Evolutionary conservation across 108 stramenopile species (phyloP), one percentile per base, ranked within the genome.

Genomic region (Schizochytrium sp.): DNA sequence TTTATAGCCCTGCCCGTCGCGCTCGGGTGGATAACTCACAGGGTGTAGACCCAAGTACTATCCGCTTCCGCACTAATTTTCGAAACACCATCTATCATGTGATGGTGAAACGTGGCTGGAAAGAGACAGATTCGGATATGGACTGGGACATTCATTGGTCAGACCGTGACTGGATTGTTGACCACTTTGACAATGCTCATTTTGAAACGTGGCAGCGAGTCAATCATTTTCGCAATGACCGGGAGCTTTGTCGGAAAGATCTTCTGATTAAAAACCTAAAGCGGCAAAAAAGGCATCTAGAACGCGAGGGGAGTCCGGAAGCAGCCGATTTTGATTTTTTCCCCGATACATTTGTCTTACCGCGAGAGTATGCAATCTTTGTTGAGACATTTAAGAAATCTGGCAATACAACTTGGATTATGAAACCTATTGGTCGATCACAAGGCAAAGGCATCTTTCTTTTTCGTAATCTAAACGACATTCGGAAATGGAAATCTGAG

Each of bases 371-470:
- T 57, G 91, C 93, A 4, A 88, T 94, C 56, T 94, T 94, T 42
- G 87, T 87, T 17, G 87, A 92, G 56, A 93, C 92, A 47, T 94
- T 92, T n/a, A 94, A 94, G 59, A 50, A 92, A 4, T 44, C 41
- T 53, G 56, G 59, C 42, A n/a, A 8, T 2, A 45, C 46, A 28
- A 89, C 93, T 46, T 95, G 94, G 94, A 95, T 95, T 58, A 95
- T 95, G 94, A 95, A 95, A 91, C 94, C 94, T 41, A 94, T 94
- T 61, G 94, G 94, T 3, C 53, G 46, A 46, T 93, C 94, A 3
- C 94, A 95, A 91, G 94, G 94, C 69, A 91, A 89, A 88, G 92
- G 94, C 57, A 95, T 95, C 57, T 95, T 95, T 76, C 90, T 95
- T 12, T 93, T 94, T 88, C 88, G 89, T 3, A 91, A 92, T 50